Evolutionary conservation across 768 basidiomycete species (phyloP), one percentile per base, ranked within the genome.

Genomic region (Hemileccinum impolitum): DNA sequence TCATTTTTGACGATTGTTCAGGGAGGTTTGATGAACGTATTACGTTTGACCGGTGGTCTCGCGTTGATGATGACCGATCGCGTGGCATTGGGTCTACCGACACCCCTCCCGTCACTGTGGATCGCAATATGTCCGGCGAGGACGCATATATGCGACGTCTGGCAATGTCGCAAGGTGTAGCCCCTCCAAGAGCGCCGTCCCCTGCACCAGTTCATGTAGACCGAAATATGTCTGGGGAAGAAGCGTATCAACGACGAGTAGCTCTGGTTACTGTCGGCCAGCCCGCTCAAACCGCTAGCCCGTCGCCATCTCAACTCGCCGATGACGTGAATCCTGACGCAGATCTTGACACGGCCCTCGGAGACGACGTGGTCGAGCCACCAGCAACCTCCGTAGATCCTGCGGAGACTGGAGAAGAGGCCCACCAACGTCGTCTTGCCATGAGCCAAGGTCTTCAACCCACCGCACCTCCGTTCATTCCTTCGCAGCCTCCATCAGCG

Each of bases 61-160:
- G 79, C 45, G 72, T 72, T 6, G 77, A 85, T 34, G 77, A 79
- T 32, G 75, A 78, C 14, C 63, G 54, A 21, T 59, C 66, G 32
- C 66, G 63, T 43, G 61, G 57, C 23, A 52, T 55, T 36, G 61
- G 60, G 28, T 60, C 40, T 31, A 19, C 37, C 12, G 45, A 59
- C 18, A n/a, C 40, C 8, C 39, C 76, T 3, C 64, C 75, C n/a
- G 67, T 68, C 3, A 54, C 70, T 6, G 62, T 78, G 3, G 75
- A 79, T 37, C 69, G 70, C 23, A 70, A 66, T 31, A 67, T 87
- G 53, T 82, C 85, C 2, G 90, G 89, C 9, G 89, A 91, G 44
- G 90, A 90, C 58, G 89, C 87, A 4, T 92, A 84, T 62, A 81
- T 83, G 59, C 84, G 87, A 26, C 82, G 90, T 19, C 73, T 90